Evolutionary conservation across 1,139 yeast species (phyloP).

Genomic region (Suhomyces maxii): DNA sequence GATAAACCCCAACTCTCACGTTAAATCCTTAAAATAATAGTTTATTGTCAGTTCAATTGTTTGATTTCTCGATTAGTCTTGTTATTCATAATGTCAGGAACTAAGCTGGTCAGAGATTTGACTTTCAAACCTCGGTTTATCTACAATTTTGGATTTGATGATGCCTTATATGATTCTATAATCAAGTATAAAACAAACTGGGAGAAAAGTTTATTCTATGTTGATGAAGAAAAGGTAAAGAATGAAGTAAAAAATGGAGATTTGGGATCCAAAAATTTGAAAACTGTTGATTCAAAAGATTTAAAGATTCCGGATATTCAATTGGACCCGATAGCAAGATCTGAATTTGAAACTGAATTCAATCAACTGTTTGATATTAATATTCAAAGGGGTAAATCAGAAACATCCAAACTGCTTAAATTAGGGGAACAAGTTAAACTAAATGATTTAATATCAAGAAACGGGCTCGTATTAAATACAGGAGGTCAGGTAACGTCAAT

Average conservation of each 20-base stretch:
- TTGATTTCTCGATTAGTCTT: background rate
- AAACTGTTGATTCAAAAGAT: constrained; percentile 1
- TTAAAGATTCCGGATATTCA: constrained; percentile 7
- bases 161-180: constrained; percentile 25
- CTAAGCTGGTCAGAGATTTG: constrained; percentile 21
- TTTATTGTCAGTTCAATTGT: background rate
- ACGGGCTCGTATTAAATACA: constrained; percentile 48
- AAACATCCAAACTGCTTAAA: background rate
- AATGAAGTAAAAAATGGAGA: constrained; percentile 9
- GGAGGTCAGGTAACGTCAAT: constrained; percentile 59
- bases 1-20: background rate
- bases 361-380: constrained; percentile 3
- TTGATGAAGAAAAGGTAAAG: constrained; percentile 26
- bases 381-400: constrained; percentile 4
- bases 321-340: background rate
- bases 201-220: constrained; percentile 34
- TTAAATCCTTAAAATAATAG: background rate
- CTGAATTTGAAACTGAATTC: background rate
- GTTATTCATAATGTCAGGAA: constrained; percentile 2
- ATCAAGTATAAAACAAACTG: constrained; percentile 33
- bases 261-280: constrained; percentile 7
- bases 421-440: constrained; percentile 11
- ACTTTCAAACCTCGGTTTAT: constrained; percentile 38
- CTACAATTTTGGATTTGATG: constrained; percentile 37
- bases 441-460: constrained; percentile 25